Percentiles rank a stretch among this genome's conserved stretches.
Evolutionary conservation across 192 early-diverging fungal genomes (phyloP).

Genomic region (Backusella mclennaniae): DNA sequence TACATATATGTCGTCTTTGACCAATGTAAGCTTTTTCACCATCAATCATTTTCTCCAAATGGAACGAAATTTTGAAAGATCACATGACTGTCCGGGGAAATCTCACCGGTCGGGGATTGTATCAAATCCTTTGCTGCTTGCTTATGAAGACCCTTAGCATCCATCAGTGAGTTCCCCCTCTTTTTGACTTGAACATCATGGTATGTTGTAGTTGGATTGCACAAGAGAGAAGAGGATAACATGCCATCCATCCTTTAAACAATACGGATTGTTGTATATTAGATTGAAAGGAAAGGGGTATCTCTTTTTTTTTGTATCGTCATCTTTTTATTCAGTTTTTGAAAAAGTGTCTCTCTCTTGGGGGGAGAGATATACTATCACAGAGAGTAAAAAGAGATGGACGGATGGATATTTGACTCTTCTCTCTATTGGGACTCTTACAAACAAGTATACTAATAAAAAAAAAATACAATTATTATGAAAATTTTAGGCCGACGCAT

Average conservation of each 20-base stretch:
- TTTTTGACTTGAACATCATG: slow-evolving; percentile 21
- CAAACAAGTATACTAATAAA: background rate
- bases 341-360: background rate
- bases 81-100: slow-evolving; percentile 6
- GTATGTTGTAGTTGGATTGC: background rate
- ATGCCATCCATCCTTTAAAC: slow-evolving; percentile 1
- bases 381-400: background rate
- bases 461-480: background rate
- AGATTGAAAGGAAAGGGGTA: background rate
- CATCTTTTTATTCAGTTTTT: background rate
- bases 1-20: too few species aligned
- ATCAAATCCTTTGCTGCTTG: background rate
- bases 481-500: slow-evolving; percentile 32
- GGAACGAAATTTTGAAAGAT: background rate
- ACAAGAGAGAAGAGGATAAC: background rate
- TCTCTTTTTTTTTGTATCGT: background rate
- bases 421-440: background rate
- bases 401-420: slow-evolving; percentile 16
- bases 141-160: background rate
- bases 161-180: slow-evolving; percentile 6
- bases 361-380: too few species aligned
- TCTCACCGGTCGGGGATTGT: slow-evolving; percentile 6
- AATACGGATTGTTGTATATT: background rate
- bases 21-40: too few species aligned
- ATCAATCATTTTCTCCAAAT: too few species aligned